phyloP scores from a whole-genome alignment of 805 yeast genomes.

The Candida silvicultrix region DNA sequence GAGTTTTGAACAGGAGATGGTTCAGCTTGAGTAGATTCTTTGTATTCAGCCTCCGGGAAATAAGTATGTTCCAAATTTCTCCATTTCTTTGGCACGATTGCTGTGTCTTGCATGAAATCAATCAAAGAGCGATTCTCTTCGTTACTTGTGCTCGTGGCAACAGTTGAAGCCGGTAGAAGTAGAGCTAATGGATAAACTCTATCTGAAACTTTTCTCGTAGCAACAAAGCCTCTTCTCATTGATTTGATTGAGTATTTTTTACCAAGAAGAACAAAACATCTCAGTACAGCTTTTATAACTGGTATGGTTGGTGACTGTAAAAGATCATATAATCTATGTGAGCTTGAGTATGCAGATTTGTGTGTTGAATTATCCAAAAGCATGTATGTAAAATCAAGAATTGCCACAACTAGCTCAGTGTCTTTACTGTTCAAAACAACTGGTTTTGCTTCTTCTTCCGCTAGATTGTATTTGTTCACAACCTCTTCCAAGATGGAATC shows the following conservation, averaged over 20 bases:
- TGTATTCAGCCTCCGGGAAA: constrained; percentile 22
- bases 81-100: constrained; percentile 51
- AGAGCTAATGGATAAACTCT: constrained; percentile 40
- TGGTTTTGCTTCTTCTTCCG: constrained; percentile 40
- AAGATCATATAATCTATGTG: constrained; percentile 52
- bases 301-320: constrained; percentile 53
- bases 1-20: constrained; percentile 3
- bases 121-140: constrained; percentile 37
- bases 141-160: constrained; percentile 24
- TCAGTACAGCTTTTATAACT: constrained; percentile 54
- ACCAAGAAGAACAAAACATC: constrained; percentile 51
- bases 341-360: constrained; percentile 60
- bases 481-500: constrained; percentile 57
- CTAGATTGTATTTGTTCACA: constrained; percentile 47
- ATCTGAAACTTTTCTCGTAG: constrained; percentile 20
- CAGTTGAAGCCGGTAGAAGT: constrained; percentile 43
- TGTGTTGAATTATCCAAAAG: constrained; percentile 66
- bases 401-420: constrained; percentile 37
- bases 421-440: constrained; percentile 40
- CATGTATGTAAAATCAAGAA: constrained; percentile 55
- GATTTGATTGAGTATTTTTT: constrained; percentile 50
- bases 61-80: constrained; percentile 47
- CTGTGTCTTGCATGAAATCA: constrained; percentile 38
- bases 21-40: neutral
- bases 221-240: constrained; percentile 12